Conservation (phyloP, 108 stramenopile genomes). For the Schizochytrium sp. region DNA sequence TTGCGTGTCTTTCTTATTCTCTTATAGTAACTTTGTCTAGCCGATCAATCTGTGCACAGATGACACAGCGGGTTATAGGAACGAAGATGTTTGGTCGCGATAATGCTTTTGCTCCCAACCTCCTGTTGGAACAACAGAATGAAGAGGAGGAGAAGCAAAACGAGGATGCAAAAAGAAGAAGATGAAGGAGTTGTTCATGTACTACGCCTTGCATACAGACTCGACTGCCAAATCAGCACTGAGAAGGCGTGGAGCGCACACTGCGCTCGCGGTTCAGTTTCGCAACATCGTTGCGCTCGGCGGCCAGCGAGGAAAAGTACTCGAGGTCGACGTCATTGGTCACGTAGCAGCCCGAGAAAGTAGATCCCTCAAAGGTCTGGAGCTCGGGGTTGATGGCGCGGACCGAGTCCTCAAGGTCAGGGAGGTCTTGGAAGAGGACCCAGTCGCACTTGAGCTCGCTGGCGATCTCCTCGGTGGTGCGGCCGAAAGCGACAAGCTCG, state of each 20-base stretch:
- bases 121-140: neutral
- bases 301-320: conserved; percentile 61
- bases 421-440: conserved; percentile 70
- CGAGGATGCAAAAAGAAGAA: neutral
- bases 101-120: neutral
- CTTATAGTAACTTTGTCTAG: no score
- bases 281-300: conserved; percentile 38
- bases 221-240: neutral
- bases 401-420: conserved; percentile 63
- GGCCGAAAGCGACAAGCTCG: conserved; percentile 92
- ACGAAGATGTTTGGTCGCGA: no score
- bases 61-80: no score
- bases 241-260: conserved; percentile 33
- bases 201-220: neutral
- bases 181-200: neutral
- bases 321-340: conserved; percentile 63
- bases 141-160: neutral
- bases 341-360: conserved; percentile 75
- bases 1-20: no score
- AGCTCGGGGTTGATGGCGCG: conserved; percentile 53
- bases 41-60: no score
- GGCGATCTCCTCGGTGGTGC: conserved; percentile 73
- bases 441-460: conserved; percentile 72
- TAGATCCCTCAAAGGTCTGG: conserved; percentile 69
- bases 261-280: conserved; percentile 55